Evolutionary conservation across 2,329 filamentous ascomycete species (phyloP).

Genomic region (Colletotrichum neosansevieriae): DNA sequence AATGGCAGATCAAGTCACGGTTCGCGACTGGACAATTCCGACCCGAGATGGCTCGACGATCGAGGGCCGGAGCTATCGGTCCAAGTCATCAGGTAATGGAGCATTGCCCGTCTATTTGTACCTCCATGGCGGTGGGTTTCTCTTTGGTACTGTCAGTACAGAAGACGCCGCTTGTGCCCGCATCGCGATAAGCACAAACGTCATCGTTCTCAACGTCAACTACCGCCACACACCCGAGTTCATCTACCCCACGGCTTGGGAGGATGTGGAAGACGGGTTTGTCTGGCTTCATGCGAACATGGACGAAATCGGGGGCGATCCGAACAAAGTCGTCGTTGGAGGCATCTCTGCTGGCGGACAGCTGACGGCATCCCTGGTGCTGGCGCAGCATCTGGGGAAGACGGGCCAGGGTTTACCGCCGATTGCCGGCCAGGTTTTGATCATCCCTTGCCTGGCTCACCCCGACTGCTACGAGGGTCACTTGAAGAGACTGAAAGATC

Average conservation of each 20-base stretch:
- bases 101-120: conserved; percentile 64
- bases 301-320: conserved; percentile 52
- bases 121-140: conserved; percentile 68
- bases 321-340: conserved; percentile 56
- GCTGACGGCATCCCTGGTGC: conserved; percentile 55
- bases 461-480: conserved; percentile 44
- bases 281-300: conserved; percentile 64
- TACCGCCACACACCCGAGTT: conserved; percentile 70
- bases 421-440: conserved; percentile 63
- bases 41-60: conserved; percentile 59
- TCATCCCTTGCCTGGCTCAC: conserved; percentile 61
- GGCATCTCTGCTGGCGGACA: conserved; percentile 62
- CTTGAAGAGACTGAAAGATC: conserved; percentile 53
- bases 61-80: conserved; percentile 61
- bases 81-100: conserved; percentile 47
- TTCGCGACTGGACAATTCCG: conserved; percentile 52
- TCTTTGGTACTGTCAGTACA: conserved; percentile 64
- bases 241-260: conserved; percentile 63
- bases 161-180: conserved; percentile 65
- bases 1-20: conserved; percentile 46
- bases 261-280: conserved; percentile 66
- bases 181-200: conserved; percentile 46
- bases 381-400: conserved; percentile 52
- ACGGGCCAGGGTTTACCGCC: conserved; percentile 42
- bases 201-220: conserved; percentile 66